Base-by-base conservation (phyloP, 257 asterid genomes). In the Rehmannia glutinosa region DNA sequence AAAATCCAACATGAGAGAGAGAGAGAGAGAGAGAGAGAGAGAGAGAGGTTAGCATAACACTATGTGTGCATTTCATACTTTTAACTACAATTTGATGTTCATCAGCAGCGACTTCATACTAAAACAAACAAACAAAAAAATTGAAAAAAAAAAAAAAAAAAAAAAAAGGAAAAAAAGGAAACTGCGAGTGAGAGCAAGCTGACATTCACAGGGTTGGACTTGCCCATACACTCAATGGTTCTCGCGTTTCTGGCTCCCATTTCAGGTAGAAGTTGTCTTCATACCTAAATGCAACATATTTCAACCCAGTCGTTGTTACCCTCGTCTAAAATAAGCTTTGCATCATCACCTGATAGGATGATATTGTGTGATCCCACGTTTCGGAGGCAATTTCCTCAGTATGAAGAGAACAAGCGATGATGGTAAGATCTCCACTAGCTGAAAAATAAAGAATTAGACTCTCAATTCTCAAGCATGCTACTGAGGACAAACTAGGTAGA, bases 311-410 rank as follows among this genome's bases (percentile, higher is more conserved):
- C 8, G 61, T 46, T 30, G 27, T 10, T 45, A 19, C 36, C 33
- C 8, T 38, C 42, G 32, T 71, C 25, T 2, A 6, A 6, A 5
- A 38, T 11, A 24, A 27, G 15, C 42, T 49, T 30, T 53, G 20
- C 59, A 50, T 63, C 65, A 19, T 85, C 84, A 87, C 79, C 87
- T 95, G 67, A 92, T 89, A 28, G 96, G 96, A 75, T 89, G 98
- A 81, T 92, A 92, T 16, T 92, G 97, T 10, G 96, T 89, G 71
- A 87, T 82, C 45, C 95, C 92, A 19, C 97, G 96, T 70, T 86
- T 92, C 15, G 98, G 98, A 51, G 98, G 98, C 82, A 92, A 65
- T 82, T 92, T 92, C 81, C 98, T 78, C 91, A 92, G 77, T 72
- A 92, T 92, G 84, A 89, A 92, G 77, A 92, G 98, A 55, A 92